A percentile compares a stretch with the other conserved stretches of the same genome.
Conservation (phyloP, 495 filamentous ascomycete genomes). For the Stereocaulon alpinum region DNA sequence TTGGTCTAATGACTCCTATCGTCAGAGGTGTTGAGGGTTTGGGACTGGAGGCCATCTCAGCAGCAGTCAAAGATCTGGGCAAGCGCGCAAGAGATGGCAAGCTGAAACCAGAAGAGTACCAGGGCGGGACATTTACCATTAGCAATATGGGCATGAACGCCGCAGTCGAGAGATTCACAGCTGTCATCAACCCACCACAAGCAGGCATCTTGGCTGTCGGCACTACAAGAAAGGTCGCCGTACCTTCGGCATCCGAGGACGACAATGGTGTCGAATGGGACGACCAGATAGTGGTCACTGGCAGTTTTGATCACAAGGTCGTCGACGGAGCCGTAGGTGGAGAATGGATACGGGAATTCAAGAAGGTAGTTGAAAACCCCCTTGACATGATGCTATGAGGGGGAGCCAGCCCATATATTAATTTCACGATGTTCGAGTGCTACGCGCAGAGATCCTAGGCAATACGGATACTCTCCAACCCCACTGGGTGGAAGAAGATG, state of each 20-base stretch:
- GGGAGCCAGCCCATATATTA: background rate
- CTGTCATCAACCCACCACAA: constrained; percentile 98
- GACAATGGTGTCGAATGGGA: constrained; percentile 85
- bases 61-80: constrained; percentile 84
- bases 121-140: constrained; percentile 98
- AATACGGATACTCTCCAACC: background rate
- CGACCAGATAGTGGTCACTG: constrained; percentile 90
- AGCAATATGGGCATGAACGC: constrained; percentile 99
- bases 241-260: constrained; percentile 64
- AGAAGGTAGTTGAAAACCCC: constrained; percentile 95
- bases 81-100: constrained; percentile 95
- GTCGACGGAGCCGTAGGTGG: constrained; percentile 88
- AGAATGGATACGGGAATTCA: constrained; percentile 94
- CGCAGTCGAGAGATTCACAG: constrained; percentile 95
- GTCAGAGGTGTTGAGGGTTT: constrained; percentile 76
- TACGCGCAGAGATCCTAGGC: background rate
- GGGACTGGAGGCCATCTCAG: constrained; percentile 78
- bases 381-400: constrained; percentile 81
- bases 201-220: constrained; percentile 93
- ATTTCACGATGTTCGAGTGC: background rate
- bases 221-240: constrained; percentile 85
- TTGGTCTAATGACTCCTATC: constrained; percentile 94
- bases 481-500: background rate
- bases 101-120: constrained; percentile 99
- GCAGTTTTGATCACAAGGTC: constrained; percentile 96